Percentiles rank a stretch among this genome's conserved stretches.
These are phyloP conservation scores for Teunomyces lycoperdinae DNA, from an alignment of 805 yeast genomes.

Conservation along the genomic window DNA sequence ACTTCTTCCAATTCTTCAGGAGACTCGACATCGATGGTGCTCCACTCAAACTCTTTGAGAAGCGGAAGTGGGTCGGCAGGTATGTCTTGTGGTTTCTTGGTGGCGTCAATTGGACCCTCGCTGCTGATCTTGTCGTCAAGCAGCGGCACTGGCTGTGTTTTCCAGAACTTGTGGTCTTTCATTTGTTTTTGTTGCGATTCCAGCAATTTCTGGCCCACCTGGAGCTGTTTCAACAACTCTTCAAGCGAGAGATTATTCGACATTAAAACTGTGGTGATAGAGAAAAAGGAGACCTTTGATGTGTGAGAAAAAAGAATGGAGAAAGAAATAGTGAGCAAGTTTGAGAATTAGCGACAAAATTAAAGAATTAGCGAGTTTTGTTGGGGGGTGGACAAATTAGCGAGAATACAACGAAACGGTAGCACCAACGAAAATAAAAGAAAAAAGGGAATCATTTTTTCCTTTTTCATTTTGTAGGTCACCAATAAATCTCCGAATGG, in stretches of 20 bases:
- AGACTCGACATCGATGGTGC: constrained; percentile 60
- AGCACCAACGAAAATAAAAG: too few relatives aligned
- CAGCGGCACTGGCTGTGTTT: constrained; percentile 89
- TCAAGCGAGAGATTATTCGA: constrained; percentile 23
- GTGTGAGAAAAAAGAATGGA: too few relatives aligned
- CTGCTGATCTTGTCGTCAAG: constrained; percentile 62
- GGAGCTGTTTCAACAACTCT: constrained; percentile 55
- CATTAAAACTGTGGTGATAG: neutral
- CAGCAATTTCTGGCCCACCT: constrained; percentile 53
- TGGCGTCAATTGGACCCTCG: constrained; percentile 79
- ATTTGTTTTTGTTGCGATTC: constrained; percentile 55
- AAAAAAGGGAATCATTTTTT: too few relatives aligned
- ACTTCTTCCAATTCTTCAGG: constrained; percentile 68
- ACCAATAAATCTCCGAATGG: constrained; percentile 23
- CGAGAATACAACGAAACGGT: too few relatives aligned
- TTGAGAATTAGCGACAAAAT: too few relatives aligned
- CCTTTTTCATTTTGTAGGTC: too few relatives aligned
- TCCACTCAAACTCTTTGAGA: constrained; percentile 85
- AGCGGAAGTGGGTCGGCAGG: constrained; percentile 69
- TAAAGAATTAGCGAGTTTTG: too few relatives aligned
- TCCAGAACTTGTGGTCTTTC: constrained; percentile 95
- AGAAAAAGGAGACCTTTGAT: too few relatives aligned
- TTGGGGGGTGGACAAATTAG: too few relatives aligned
- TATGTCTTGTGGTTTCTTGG: constrained; percentile 69
- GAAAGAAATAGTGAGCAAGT: too few relatives aligned